phyloP scores from a whole-genome alignment of 805 yeast species.

The Saturnispora silvae region DNA sequence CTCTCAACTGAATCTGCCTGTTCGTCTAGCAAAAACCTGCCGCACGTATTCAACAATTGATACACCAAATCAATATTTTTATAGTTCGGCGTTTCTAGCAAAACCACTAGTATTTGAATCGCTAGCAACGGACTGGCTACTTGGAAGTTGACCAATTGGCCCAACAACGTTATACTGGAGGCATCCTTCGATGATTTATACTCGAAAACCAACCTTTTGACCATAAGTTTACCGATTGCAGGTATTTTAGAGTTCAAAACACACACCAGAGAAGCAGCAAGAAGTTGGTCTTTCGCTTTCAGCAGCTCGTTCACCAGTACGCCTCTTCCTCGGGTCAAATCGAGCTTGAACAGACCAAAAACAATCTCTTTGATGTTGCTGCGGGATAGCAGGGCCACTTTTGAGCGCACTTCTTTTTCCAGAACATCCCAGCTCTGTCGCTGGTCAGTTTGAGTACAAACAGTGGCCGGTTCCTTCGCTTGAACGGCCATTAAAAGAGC shows the following conservation, averaged over 20 bases:
- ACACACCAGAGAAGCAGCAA: constrained; percentile 42
- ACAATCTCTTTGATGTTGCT: constrained; percentile 41
- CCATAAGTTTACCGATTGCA: constrained; percentile 49
- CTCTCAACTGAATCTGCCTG: constrained; percentile 26
- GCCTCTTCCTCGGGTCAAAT: constrained; percentile 54
- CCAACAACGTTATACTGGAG: constrained; percentile 39
- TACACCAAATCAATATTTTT: constrained; percentile 48
- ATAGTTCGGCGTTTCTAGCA: constrained; percentile 36
- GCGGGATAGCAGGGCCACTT: constrained; percentile 40
- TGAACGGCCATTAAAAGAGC: too few relatives aligned
- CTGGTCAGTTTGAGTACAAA: constrained; percentile 44
- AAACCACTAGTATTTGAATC: constrained; percentile 40
- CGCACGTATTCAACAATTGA: constrained; percentile 39
- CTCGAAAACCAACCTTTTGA: constrained; percentile 42
- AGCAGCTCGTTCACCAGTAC: constrained; percentile 47
- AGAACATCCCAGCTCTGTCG: constrained; percentile 46
- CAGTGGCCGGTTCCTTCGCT: too few relatives aligned
- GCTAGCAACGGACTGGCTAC: constrained; percentile 46
- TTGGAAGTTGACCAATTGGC: constrained; percentile 52
- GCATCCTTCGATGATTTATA: constrained; percentile 44
- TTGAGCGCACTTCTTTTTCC: constrained; percentile 36
- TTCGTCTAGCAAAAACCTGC: constrained; percentile 38
- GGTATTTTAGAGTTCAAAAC: constrained; percentile 61
- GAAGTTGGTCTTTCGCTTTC: constrained; percentile 41
- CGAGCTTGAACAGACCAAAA: constrained; percentile 41